phyloP scores from a whole-genome alignment of 164 flowering plant genomes.

The Malania oleifera region DNA sequence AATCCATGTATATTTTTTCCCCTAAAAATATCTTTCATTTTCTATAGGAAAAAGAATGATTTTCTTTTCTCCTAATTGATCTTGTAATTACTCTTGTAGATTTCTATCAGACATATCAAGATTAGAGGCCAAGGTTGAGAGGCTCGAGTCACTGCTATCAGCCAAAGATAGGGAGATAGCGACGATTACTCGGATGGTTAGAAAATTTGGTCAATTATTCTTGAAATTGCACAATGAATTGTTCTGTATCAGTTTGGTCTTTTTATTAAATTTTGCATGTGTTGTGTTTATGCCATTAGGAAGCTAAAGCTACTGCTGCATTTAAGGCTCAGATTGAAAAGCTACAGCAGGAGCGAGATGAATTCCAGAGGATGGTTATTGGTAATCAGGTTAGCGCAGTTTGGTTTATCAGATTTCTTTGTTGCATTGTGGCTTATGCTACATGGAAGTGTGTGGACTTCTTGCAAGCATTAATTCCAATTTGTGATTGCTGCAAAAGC shows the following conservation, averaged over 20 bases:
- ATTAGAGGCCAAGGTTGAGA: constrained; percentile 93
- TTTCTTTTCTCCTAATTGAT: constrained; percentile 2
- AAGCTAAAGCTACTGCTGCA: constrained; percentile 84
- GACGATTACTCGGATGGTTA: constrained; percentile 80
- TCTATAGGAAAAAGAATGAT: neutral
- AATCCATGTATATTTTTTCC: too few relatives aligned
- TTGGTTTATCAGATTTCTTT: neutral
- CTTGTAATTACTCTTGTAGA: constrained; percentile 29
- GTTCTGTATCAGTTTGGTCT: constrained; percentile 1
- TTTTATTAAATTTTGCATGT: constrained; percentile 3
- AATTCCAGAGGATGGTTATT: constrained; percentile 95
- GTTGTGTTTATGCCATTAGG: constrained; percentile 37
- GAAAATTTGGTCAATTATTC: constrained; percentile 3
- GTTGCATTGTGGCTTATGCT: neutral
- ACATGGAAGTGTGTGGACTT: neutral
- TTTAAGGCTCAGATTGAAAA: constrained; percentile 90
- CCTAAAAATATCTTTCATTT: too few relatives aligned
- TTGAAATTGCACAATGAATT: neutral
- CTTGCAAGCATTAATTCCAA: neutral
- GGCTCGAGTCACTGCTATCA: constrained; percentile 78
- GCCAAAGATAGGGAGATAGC: constrained; percentile 95
- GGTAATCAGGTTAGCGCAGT: constrained; percentile 77
- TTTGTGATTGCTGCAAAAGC: constrained; percentile 40
- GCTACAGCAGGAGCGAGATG: constrained; percentile 94
- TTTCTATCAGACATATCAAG: constrained; percentile 86